phyloP scores from a whole-genome alignment of 2,329 filamentous ascomycete genomes.

The Lomentospora prolificans region DNA sequence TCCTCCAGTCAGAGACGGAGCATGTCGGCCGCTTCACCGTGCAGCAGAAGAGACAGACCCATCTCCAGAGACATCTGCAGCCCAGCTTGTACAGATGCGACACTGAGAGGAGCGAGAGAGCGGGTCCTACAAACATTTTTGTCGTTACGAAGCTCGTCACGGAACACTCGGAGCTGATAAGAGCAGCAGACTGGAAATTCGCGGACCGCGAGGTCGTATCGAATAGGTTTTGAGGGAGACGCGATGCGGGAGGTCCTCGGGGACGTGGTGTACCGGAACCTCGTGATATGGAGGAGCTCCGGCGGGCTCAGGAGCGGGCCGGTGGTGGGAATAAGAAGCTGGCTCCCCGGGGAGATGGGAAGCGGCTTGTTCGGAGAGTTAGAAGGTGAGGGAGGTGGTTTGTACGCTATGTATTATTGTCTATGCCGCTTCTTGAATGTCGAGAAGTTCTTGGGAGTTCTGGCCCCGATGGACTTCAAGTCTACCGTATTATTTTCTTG shows the following conservation, averaged over 20 bases:
- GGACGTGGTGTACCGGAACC: background rate
- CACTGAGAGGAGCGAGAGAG: background rate
- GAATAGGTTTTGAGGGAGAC: background rate
- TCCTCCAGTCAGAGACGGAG: constrained; percentile 14
- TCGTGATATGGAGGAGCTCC: background rate
- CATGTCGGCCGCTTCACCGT: constrained; percentile 11
- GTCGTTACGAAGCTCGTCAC: background rate
- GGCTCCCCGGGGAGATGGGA: no score
- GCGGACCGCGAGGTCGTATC: background rate
- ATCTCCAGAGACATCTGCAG: constrained; percentile 13
- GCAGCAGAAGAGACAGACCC: constrained; percentile 12
- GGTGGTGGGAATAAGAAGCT: no score
- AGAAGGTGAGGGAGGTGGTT: no score
- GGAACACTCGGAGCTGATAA: background rate
- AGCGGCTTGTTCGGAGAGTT: no score
- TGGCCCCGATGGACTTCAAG: no score
- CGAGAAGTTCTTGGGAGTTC: no score
- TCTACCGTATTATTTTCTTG: no score
- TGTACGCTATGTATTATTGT: no score
- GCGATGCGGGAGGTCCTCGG: background rate
- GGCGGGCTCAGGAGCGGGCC: no score
- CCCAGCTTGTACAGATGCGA: background rate
- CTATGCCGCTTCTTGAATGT: no score
- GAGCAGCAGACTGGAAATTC: background rate
- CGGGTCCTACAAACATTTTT: background rate